phyloP scores from a whole-genome alignment of 2,329 filamentous ascomycete species.

The Ascochyta pisi region DNA sequence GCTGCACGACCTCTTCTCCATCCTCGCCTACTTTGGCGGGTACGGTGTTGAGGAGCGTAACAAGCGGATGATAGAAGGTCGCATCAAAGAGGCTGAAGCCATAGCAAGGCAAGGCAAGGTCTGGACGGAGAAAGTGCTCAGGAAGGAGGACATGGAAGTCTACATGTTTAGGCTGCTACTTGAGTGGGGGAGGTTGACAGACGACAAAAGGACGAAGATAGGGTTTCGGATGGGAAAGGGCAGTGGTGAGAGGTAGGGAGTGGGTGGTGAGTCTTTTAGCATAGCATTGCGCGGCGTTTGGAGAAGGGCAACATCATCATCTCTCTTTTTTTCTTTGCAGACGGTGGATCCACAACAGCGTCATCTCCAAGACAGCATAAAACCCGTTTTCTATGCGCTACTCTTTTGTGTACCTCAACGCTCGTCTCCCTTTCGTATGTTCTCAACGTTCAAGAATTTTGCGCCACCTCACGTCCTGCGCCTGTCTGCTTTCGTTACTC shows the following conservation, averaged over 20 bases:
- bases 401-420: too few species aligned
- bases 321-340: background rate
- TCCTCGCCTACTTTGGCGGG: slow-evolving; percentile 71
- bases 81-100: slow-evolving; percentile 37
- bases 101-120: slow-evolving; percentile 43
- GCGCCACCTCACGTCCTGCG: too few species aligned
- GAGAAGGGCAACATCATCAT: background rate
- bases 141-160: slow-evolving; percentile 72
- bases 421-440: too few species aligned
- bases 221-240: slow-evolving; percentile 39
- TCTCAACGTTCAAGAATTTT: too few species aligned
- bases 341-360: too few species aligned
- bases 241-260: slow-evolving; percentile 2
- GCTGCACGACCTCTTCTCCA: slow-evolving; percentile 75
- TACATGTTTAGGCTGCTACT: slow-evolving; percentile 80
- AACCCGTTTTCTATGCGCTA: too few species aligned
- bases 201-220: slow-evolving; percentile 44
- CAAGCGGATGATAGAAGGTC: slow-evolving; percentile 37
- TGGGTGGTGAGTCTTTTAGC: background rate
- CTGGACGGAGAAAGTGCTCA: slow-evolving; percentile 45
- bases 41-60: slow-evolving; percentile 34
- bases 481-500: too few species aligned
- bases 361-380: too few species aligned
- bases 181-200: slow-evolving; percentile 64
- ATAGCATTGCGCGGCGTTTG: slow-evolving; percentile 11